These are phyloP conservation scores for Candida vaughaniae DNA, from an alignment of 805 yeast species.

Conservation along the genomic window DNA sequence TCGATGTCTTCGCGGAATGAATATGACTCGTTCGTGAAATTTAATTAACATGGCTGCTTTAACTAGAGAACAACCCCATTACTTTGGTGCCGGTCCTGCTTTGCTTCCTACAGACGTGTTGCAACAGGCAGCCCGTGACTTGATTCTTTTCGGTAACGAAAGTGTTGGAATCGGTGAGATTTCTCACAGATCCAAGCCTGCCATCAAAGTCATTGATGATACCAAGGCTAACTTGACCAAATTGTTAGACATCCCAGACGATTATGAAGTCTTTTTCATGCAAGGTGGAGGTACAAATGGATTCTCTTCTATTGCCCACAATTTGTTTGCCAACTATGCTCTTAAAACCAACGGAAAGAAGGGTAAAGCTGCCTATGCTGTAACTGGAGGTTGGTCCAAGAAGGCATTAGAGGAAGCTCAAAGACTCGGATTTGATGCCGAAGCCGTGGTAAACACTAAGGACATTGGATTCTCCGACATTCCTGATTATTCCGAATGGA, in stretches of 20 bases:
- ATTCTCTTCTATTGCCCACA: constrained; percentile 83
- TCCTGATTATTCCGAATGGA: constrained; percentile 69
- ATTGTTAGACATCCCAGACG: constrained; percentile 76
- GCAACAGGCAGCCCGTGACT: constrained; percentile 83
- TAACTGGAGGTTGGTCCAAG: constrained; percentile 93
- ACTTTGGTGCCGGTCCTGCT: constrained; percentile 99
- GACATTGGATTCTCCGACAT: constrained; percentile 60
- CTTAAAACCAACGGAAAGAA: constrained; percentile 52
- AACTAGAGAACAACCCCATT: constrained; percentile 71
- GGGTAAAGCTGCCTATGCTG: constrained; percentile 81
- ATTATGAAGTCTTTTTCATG: constrained; percentile 90
- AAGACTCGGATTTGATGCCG: constrained; percentile 76
- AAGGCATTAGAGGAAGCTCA: constrained; percentile 85
- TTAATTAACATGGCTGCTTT: no score
- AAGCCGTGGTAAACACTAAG: constrained; percentile 66
- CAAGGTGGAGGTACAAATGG: constrained; percentile 99
- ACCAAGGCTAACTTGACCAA: constrained; percentile 67
- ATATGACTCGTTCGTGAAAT: no score
- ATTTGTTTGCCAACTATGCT: constrained; percentile 72
- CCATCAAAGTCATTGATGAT: constrained; percentile 69
- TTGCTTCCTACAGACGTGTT: constrained; percentile 79
- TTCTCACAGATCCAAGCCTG: constrained; percentile 90
- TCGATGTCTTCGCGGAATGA: no score
- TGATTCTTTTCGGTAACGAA: constrained; percentile 63
- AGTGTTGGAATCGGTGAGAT: constrained; percentile 95